Evolutionary conservation across 2,329 filamentous ascomycete species (phyloP), one percentile per base, ranked within the genome.

Genomic region (Xylaria hypoxylon): DNA sequence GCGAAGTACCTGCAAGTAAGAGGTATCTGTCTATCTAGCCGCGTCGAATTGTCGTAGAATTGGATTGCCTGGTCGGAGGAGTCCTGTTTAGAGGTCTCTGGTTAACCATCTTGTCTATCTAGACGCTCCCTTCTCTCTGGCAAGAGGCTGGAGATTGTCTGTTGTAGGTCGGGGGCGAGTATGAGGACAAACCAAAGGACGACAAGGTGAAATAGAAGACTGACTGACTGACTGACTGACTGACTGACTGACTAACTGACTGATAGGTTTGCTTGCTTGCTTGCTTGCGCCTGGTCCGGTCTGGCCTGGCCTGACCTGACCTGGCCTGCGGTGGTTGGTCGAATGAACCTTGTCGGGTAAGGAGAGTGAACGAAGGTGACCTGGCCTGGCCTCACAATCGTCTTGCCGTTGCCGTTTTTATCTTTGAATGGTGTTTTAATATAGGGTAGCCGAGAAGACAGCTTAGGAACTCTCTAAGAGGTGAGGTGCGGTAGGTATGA

Each of bases 211-310:
- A 26, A 19, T 4, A 22, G 26, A 38, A 28, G 7, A 28, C n/a
- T 4, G 24, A 22, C 17, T 6, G 17, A 40, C 24, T 44, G 40
- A 28, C 17, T 48, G 31, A 38, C 10, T 17, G 19, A 52, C 5
- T 38, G 31, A 53, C 7, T 47, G 56, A 38, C 24, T 4, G 44
- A 28, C 17, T 10, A 24, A 35, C 28, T 42, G 44, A 57, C 17
- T 47, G 58, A 51, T 47, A 17, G 40, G 31, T 50, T 48, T 33
- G 26, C 26, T 62, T 45, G 59, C 40, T 24, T 3, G 50, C 38
- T 22, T 28, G 0, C 31, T n/a, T 17, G 31, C 26, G 47, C 33
- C 47, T 51, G n/a, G n/a, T n/a, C n/a, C 11, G 53, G 33, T n/a
- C n/a, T n/a, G n/a, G n/a, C n/a, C 47, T 58, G 33, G 52, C 24